Conservation (phyloP, 1,284 basidiomycete genomes). For the Sphaerobolus stellatus region DNA sequence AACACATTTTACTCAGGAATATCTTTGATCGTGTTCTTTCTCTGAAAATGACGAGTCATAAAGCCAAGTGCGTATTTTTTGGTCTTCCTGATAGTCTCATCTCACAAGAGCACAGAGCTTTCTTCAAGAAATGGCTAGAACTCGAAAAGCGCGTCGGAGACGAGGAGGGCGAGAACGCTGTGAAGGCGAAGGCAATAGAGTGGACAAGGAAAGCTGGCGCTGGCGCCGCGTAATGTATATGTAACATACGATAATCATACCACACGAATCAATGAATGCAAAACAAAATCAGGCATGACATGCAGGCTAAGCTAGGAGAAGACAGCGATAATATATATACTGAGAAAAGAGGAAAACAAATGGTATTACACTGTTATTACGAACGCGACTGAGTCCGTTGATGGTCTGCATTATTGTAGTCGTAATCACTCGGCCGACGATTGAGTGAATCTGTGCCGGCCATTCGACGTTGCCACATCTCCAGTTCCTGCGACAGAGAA, state of each 20-base stretch:
- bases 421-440: constrained; percentile 69
- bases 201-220: constrained; percentile 68
- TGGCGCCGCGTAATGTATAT: constrained; percentile 19
- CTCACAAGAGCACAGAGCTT: constrained; percentile 50
- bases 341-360: constrained; percentile 30
- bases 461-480: constrained; percentile 80
- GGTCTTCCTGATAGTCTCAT: background rate
- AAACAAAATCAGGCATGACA: constrained; percentile 29
- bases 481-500: constrained; percentile 62
- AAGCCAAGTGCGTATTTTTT: constrained; percentile 73
- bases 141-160: constrained; percentile 88
- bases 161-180: constrained; percentile 75
- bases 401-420: constrained; percentile 47
- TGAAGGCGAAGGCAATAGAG: constrained; percentile 86
- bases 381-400: constrained; percentile 66
- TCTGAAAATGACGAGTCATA: constrained; percentile 89
- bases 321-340: constrained; percentile 47
- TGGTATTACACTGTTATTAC: constrained; percentile 30
- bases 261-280: constrained; percentile 25
- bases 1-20: constrained; percentile 46
- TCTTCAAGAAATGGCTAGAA: constrained; percentile 98
- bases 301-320: constrained; percentile 37
- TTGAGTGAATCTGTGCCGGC: constrained; percentile 66
- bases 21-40: constrained; percentile 82
- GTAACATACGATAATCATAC: constrained; percentile 26